A percentile compares a stretch with the other conserved stretches of the same genome.
Evolutionary conservation across 2,329 filamentous ascomycete species (phyloP).

Genomic region (Capronia coronata): DNA sequence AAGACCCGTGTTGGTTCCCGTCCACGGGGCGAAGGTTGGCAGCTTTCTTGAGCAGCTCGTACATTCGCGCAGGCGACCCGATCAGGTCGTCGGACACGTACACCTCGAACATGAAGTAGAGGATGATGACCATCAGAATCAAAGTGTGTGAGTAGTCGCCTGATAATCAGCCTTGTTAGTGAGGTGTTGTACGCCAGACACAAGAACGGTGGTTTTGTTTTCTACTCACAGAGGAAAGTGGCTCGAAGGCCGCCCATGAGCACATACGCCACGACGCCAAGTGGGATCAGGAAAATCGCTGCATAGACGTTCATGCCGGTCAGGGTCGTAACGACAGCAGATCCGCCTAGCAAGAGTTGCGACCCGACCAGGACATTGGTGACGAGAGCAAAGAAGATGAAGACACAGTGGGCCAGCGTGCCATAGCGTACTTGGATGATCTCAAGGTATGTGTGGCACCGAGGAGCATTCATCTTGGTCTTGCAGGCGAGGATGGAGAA

Average conservation of each 20-base stretch:
- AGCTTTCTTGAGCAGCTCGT: conserved; percentile 45
- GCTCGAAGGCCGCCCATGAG: conserved; percentile 49
- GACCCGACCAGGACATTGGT: conserved; percentile 82
- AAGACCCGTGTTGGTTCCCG: conserved; percentile 50
- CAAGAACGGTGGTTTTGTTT: no score
- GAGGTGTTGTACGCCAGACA: no score
- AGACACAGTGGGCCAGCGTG: conserved; percentile 64
- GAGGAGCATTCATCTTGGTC: conserved; percentile 24
- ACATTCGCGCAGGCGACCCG: conserved; percentile 55
- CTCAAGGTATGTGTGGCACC: conserved; percentile 59
- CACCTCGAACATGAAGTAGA: conserved; percentile 49
- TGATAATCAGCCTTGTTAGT: no score
- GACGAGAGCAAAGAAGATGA: conserved; percentile 71
- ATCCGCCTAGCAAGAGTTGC: conserved; percentile 49
- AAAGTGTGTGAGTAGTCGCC: conserved; percentile 74
- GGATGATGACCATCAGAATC: conserved; percentile 65
- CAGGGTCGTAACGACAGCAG: conserved; percentile 62
- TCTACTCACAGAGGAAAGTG: conserved; percentile 70
- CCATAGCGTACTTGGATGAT: conserved; percentile 77
- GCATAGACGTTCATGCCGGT: conserved; percentile 71
- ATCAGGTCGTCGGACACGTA: conserved; percentile 67
- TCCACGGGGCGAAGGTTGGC: conserved; percentile 42
- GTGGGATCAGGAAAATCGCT: conserved; percentile 72
- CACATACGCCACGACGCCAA: conserved; percentile 75
- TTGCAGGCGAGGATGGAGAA: conserved; percentile 69